These are phyloP conservation scores for Calocera cornea DNA, from an alignment of 768 basidiomycete genomes.

Conservation along the genomic window DNA sequence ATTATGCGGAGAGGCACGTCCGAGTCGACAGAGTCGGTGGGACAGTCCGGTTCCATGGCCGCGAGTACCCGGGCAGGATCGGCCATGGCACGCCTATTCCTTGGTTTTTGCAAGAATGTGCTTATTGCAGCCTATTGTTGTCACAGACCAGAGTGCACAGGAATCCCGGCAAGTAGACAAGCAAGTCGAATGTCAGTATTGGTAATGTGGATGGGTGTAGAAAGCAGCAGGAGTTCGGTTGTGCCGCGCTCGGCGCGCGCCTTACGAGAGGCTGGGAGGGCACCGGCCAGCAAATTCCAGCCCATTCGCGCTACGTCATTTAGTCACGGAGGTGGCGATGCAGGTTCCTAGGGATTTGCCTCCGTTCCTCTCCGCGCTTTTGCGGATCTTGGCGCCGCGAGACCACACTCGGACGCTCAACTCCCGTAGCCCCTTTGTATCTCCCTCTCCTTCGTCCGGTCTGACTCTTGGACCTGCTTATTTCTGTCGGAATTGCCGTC, in stretches of 20 bases:
- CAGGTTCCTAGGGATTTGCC: not conserved
- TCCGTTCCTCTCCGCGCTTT: not conserved
- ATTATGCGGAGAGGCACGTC: not conserved
- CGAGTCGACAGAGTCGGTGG: not conserved
- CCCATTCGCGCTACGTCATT: constrained; percentile 1
- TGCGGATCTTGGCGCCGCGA: not conserved
- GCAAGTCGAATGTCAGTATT: not conserved
- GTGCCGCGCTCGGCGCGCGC: not conserved
- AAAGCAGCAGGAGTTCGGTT: not conserved
- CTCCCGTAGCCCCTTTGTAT: not conserved
- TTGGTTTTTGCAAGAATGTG: not conserved
- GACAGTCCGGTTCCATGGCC: not conserved
- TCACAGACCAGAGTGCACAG: not conserved
- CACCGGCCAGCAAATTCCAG: not conserved
- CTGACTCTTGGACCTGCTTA: not conserved
- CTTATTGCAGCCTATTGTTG: not conserved
- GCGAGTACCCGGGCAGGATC: not conserved
- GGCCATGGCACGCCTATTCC: not conserved
- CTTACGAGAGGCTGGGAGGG: not conserved
- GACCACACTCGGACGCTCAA: too few relatives aligned
- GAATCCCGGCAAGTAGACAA: not conserved
- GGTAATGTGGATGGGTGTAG: not conserved
- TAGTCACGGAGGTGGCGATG: not conserved
- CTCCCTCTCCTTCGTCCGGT: not conserved
- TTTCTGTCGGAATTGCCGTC: too few relatives aligned